Percentiles rank a stretch among this genome's conserved stretches.
Evolutionary conservation across 2,329 filamentous ascomycete species (phyloP).

Genomic region (Chaetomiaceae sp.): DNA sequence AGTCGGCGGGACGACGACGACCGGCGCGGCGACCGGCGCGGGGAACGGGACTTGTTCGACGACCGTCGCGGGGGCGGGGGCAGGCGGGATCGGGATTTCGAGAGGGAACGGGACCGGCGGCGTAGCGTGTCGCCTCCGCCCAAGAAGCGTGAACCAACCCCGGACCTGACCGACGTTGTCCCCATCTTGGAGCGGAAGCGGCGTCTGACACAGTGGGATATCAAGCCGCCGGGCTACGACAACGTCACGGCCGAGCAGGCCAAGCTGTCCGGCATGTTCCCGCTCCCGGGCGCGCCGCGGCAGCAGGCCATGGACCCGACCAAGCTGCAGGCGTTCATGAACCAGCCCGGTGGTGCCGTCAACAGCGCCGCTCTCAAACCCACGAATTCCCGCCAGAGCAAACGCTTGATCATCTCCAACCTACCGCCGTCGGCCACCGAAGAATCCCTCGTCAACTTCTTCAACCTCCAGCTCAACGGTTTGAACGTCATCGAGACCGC

Average conservation of each 20-base stretch:
- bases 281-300: slow-evolving; percentile 87
- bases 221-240: slow-evolving; percentile 96
- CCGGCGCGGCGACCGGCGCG: slow-evolving; percentile 47
- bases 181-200: slow-evolving; percentile 82
- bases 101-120: slow-evolving; percentile 57
- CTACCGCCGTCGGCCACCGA: slow-evolving; percentile 69
- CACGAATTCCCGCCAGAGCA: slow-evolving; percentile 88
- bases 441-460: slow-evolving; percentile 74
- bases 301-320: slow-evolving; percentile 94
- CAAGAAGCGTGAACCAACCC: slow-evolving; percentile 92
- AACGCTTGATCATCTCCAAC: slow-evolving; percentile 85
- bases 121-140: slow-evolving; percentile 75
- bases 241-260: slow-evolving; percentile 98
- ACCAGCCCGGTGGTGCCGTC: slow-evolving; percentile 69
- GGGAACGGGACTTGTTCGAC: slow-evolving; percentile 37
- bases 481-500: slow-evolving; percentile 80
- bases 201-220: slow-evolving; percentile 97
- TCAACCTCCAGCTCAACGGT: slow-evolving; percentile 96
- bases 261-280: slow-evolving; percentile 98
- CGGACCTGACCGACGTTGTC: slow-evolving; percentile 84
- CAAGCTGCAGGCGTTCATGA: slow-evolving; percentile 93
- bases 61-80: slow-evolving; percentile 50
- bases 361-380: slow-evolving; percentile 82
- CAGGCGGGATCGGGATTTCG: slow-evolving; percentile 36
- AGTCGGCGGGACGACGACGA: slow-evolving; percentile 64